Base-by-base conservation (phyloP, 345 rosid genomes). In the Camelina sativa region DNA sequence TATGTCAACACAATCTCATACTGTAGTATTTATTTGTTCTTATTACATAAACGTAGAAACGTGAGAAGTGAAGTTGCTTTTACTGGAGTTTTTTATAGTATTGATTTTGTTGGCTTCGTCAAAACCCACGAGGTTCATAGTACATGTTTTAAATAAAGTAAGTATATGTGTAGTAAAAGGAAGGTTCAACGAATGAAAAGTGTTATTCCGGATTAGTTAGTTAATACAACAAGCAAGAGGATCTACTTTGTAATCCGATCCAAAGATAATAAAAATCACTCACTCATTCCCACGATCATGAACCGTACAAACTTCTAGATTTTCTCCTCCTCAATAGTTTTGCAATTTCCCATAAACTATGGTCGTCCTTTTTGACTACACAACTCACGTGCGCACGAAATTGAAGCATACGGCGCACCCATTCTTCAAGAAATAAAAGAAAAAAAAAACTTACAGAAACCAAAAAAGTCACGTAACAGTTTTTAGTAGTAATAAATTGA, bases 351-450 rank as follows among this genome's bases (percentile, higher is more conserved):
- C 56, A 50, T 30, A 60, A 25, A 11, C 23, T 5, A 4, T 54
- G 63, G 77, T 72, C 73, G 34, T 8, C 57, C 51, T 65, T 77
- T 66, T 72, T 19, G 69, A 72, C 80, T 72, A 77, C 81, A 72
- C 46, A 28, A 32, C 44, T 65, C 76, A 77, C 76, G 76, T 71
- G 80, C 76, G 11, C 72, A 65, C 8, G 22, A 65, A 51, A 65
- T 6, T 66, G 48, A 64, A 71, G 30, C 56, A 65, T 77, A 77
- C 73, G 80, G 62, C 68, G 77, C 73, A 40, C 67, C 47, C 47
- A 52, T 22, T 77, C 38, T 41, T 48, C 69, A 57, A 44, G 22
- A 69, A 69, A 55, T 53, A 34, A 66, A 17, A 11, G 7, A n/a
- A n/a, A n/a, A n/a, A n/a, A n/a, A 37, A 11, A 16, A 37, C 13